Evolutionary conservation across 2,329 filamentous ascomycete genomes (phyloP).

Genomic region (Xylaria sp.): DNA sequence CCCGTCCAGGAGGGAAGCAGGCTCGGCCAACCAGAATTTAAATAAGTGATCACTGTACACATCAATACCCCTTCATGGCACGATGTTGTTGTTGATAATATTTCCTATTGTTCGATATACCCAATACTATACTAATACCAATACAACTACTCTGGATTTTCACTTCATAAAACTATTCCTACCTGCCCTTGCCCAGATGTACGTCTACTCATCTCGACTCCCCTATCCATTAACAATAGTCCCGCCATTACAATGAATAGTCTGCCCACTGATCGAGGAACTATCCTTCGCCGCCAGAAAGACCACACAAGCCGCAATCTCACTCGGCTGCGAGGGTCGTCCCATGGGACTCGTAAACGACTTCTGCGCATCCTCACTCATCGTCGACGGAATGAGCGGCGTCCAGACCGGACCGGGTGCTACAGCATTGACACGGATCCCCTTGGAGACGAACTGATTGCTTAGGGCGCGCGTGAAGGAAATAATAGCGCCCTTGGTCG

Average conservation of each 20-base stretch:
- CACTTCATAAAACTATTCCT: neutral
- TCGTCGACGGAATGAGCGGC: slow-evolving; percentile 67
- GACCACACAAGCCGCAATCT: slow-evolving; percentile 76
- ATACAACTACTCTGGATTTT: neutral
- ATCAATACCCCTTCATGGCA: too few species aligned
- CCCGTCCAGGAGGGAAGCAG: too few species aligned
- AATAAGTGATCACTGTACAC: too few species aligned
- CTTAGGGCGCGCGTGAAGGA: slow-evolving; percentile 72
- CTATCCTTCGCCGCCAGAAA: slow-evolving; percentile 74
- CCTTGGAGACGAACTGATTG: slow-evolving; percentile 66
- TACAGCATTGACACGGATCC: slow-evolving; percentile 56
- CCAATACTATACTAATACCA: too few species aligned
- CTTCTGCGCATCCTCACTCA: slow-evolving; percentile 65
- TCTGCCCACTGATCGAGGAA: slow-evolving; percentile 68
- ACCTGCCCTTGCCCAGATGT: neutral
- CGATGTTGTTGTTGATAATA: too few species aligned
- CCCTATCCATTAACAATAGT: slow-evolving; percentile 43
- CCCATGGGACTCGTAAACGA: slow-evolving; percentile 71
- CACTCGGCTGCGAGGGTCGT: slow-evolving; percentile 70
- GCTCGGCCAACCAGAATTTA: too few species aligned
- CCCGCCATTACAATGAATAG: slow-evolving; percentile 50
- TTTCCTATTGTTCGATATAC: too few species aligned
- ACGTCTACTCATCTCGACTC: neutral
- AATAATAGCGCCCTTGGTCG: slow-evolving; percentile 72
- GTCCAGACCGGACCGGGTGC: slow-evolving; percentile 78